Evolutionary conservation across 495 filamentous ascomycete species (phyloP), one percentile per base, ranked within the genome.

Genomic region (Podospora sp.): DNA sequence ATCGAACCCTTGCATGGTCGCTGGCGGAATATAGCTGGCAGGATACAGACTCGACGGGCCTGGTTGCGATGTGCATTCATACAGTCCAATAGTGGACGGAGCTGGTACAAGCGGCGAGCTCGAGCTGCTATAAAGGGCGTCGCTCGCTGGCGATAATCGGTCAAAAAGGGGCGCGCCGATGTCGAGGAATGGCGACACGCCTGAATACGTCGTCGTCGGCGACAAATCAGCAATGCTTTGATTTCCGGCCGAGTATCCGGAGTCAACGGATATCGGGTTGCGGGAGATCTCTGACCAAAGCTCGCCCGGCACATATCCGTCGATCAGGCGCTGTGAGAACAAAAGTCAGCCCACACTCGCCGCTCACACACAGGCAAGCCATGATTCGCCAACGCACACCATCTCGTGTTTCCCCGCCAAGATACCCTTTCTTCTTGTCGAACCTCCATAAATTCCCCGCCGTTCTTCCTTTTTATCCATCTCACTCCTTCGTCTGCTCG

Each of bases 1-100:
- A n/a, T 29, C 46, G 26, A 58, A 25, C 40, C 29, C 51, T 11
- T 63, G 60, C 25, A 68, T 6, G 5, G 66, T 12, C 29, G 27
- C 35, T 25, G 68, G 57, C 29, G 69, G 63, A 25, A 71, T 59
- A 64, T 64, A 71, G 12, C 56, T 64, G 26, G 46, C 60, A 26
- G 60, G 35, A n/a, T 60, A 69, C 21, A 60, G 60, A 21, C 62
- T 60, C 16, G 60, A 52, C 12, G 33, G 51, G 35, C 6, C 35
- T 20, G 26, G 63, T 24, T 62, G 61, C 22, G 62, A 55, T n/a
- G 50, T 35, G 36, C 62, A 62, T 8, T 51, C 53, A 33, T 57
- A 69, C 12, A 27, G 22, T 18, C 50, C 51, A 21, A 63, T 26
- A 53, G 18, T 63, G 21, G 65, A 59, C 4, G 35, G 21, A 14